These are phyloP conservation scores for Zoysia matrella DNA, from an alignment of 202 grass and related monocot genomes.

Conservation along the genomic window DNA sequence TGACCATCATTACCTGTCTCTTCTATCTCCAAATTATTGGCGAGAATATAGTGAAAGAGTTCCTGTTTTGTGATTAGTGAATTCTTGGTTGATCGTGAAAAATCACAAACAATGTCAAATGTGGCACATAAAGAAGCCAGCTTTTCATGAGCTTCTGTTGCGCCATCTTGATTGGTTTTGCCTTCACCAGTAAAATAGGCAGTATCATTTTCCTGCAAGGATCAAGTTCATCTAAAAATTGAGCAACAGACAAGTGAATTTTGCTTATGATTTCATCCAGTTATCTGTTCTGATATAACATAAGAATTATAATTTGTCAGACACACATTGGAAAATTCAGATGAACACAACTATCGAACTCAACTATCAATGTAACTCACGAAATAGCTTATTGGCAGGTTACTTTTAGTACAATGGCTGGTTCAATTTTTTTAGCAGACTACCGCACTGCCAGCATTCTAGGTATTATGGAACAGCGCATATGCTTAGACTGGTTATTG, in stretches of 20 bases:
- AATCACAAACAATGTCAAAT: conserved; percentile 76
- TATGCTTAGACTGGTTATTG: not conserved
- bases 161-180: conserved; percentile 34
- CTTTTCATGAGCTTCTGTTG: conserved; percentile 42
- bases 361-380: not conserved
- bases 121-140: conserved; percentile 58
- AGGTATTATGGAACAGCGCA: not conserved
- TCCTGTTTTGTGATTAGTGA: conserved; percentile 79
- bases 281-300: not conserved
- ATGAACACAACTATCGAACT: not conserved
- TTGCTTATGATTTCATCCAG: not conserved
- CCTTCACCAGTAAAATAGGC: conserved; percentile 24
- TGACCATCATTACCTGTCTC: conserved; percentile 60
- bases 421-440: not conserved
- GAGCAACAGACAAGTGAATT: conserved; percentile 9
- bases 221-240: conserved; percentile 37
- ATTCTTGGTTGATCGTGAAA: conserved; percentile 73
- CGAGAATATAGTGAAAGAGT: conserved; percentile 88
- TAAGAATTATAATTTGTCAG: not conserved
- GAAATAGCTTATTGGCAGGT: not conserved
- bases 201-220: conserved; percentile 51
- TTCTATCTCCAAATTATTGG: conserved; percentile 93
- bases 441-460: conserved; percentile 17
- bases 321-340: conserved; percentile 10
- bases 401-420: not conserved